These are phyloP conservation scores for Euphorbia pulcherrima DNA, from an alignment of 345 rosid species.

Conservation along the genomic window DNA sequence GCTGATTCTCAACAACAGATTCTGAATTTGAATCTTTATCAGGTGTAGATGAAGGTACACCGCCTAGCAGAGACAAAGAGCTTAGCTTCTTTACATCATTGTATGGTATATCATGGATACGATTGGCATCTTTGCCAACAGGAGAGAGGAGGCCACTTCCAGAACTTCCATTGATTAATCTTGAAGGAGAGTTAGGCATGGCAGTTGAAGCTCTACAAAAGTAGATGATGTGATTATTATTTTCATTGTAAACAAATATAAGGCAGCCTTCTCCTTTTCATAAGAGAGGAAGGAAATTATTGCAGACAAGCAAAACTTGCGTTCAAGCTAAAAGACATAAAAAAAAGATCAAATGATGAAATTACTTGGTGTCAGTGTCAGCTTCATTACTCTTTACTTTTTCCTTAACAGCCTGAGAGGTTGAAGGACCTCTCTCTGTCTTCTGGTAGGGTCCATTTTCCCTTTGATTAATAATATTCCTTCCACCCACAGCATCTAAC, in stretches of 20 bases:
- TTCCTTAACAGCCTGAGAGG: slow-evolving; percentile 24
- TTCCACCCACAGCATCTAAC: slow-evolving; percentile 46
- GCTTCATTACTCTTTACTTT: slow-evolving; percentile 36
- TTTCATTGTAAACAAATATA: not conserved
- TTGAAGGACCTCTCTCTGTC: slow-evolving; percentile 36
- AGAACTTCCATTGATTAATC: slow-evolving; percentile 41
- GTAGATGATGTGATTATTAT: not conserved
- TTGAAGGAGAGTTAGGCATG: slow-evolving; percentile 33
- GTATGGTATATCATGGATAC: slow-evolving; percentile 21
- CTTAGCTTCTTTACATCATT: slow-evolving; percentile 24
- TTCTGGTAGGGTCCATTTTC: slow-evolving; percentile 48
- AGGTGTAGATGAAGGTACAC: slow-evolving; percentile 16
- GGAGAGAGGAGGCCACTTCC: slow-evolving; percentile 17
- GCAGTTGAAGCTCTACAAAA: slow-evolving; percentile 35
- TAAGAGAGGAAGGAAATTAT: not conserved
- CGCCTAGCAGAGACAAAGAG: slow-evolving; percentile 7
- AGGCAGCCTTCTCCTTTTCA: not conserved
- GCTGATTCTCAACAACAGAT: slow-evolving; percentile 34
- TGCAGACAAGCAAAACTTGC: not conserved
- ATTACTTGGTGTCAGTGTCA: slow-evolving; percentile 46
- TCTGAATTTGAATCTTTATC: slow-evolving; percentile 18
- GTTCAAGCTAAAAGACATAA: not conserved
- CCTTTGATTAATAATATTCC: slow-evolving; percentile 44
- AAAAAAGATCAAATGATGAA: slow-evolving; percentile 11
- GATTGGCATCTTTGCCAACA: slow-evolving; percentile 18